Conservation (phyloP, 306 rosid genomes). For the Vigna nakashimae region DNA sequence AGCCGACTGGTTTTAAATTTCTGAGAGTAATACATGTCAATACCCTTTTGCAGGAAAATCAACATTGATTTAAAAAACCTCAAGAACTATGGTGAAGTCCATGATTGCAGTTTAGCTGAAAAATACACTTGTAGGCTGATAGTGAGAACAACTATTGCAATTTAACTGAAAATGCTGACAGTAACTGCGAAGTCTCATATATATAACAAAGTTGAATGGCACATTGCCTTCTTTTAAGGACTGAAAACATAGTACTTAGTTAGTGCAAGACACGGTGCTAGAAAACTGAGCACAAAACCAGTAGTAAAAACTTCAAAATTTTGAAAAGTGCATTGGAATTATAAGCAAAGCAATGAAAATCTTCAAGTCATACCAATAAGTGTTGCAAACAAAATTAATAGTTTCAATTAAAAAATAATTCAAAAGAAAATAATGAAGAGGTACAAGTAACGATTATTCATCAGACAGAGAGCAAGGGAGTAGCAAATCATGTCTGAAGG, state of each 20-base stretch:
- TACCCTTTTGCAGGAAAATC: constrained; percentile 21
- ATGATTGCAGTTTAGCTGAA: constrained; percentile 40
- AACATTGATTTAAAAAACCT: constrained; percentile 22
- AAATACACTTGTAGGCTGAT: background rate
- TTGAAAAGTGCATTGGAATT: constrained; percentile 32
- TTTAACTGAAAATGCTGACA: constrained; percentile 37
- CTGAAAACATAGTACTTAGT: background rate
- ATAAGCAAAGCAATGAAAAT: constrained; percentile 34
- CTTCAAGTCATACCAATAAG: constrained; percentile 27
- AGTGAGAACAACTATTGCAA: constrained; percentile 31
- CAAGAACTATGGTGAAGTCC: constrained; percentile 20
- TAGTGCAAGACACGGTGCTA: constrained; percentile 3
- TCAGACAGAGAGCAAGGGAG: constrained; percentile 29
- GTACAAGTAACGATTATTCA: background rate
- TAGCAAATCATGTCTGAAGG: constrained; percentile 23
- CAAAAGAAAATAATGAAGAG: background rate
- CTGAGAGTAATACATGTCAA: constrained; percentile 26
- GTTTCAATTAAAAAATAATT: constrained; percentile 26
- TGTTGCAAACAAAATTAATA: constrained; percentile 17
- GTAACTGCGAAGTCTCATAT: constrained; percentile 13
- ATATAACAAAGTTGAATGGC: constrained; percentile 33
- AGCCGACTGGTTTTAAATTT: constrained; percentile 16
- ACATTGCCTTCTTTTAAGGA: constrained; percentile 16
- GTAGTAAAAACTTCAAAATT: constrained; percentile 37
- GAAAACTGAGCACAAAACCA: constrained; percentile 25